A percentile compares a stretch with the other conserved stretches of the same genome.
phyloP scores from a whole-genome alignment of 2,329 filamentous ascomycete genomes.

The Pleomassaria siparia region DNA sequence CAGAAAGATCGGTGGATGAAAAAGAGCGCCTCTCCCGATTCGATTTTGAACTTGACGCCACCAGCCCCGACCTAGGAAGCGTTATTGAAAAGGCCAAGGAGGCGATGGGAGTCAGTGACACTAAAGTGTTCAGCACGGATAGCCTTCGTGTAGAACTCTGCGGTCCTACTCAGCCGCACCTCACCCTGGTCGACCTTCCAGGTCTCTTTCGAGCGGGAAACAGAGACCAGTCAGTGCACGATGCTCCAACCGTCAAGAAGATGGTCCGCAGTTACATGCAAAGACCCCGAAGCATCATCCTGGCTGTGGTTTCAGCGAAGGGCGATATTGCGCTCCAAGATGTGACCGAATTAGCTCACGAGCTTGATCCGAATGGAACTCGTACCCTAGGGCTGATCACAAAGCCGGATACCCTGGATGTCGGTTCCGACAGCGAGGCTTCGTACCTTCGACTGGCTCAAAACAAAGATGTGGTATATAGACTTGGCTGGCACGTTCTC shows the following conservation, averaged over 20 bases:
- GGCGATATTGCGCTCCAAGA: conserved; percentile 58
- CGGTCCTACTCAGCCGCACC: conserved; percentile 21
- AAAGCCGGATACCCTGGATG: conserved; percentile 52
- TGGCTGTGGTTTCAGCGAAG: conserved; percentile 49
- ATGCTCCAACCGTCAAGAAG: conserved; percentile 32
- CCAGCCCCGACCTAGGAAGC: not conserved
- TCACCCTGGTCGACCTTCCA: conserved; percentile 41
- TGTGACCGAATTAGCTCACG: conserved; percentile 53
- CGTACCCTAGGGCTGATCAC: conserved; percentile 61
- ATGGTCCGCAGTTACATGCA: conserved; percentile 58
- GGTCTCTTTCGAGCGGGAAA: conserved; percentile 41
- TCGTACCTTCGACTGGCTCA: conserved; percentile 41
- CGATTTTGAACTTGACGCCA: conserved; percentile 29
- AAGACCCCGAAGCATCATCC: conserved; percentile 60
- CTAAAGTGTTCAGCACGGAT: conserved; percentile 23
- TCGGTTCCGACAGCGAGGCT: conserved; percentile 45
- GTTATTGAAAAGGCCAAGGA: conserved; percentile 49
- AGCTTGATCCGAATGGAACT: conserved; percentile 48
- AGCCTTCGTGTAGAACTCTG: conserved; percentile 29
- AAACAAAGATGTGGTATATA: conserved; percentile 44
- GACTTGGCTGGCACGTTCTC: conserved; percentile 57
- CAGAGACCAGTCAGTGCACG: conserved; percentile 33
- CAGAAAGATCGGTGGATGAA: conserved; percentile 6
- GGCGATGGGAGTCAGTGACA: conserved; percentile 48
- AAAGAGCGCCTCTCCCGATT: conserved; percentile 7